Base-by-base conservation (phyloP, 2,329 filamentous ascomycete species). In the Annulohypoxylon truncatum region DNA sequence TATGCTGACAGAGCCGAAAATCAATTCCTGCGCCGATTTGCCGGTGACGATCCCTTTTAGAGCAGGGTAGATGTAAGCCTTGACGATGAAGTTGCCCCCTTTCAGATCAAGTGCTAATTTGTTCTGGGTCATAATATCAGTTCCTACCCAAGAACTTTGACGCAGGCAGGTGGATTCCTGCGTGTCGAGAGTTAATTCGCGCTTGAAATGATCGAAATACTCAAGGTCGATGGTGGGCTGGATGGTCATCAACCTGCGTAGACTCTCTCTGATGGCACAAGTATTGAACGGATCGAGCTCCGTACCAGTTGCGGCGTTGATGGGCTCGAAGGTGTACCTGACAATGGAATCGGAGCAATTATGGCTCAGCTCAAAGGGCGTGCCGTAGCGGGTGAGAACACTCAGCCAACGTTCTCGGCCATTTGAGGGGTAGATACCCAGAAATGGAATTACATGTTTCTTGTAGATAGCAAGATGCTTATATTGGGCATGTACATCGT, bases 381-480 rank as follows among this genome's bases (percentile, higher is more conserved):
- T 56, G 5, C 52, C 52, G 10, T 44, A 55, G 3, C 52, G 52
- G 4, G 52, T 46, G 35, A 55, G 40, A 10, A 47, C 47, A 26
- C 53, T 55, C 26, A 55, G 40, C 53, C 40, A 46, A 18, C 28
- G 26, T 1, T 47, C 40, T n/a, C n/a, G 40, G 26, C 26, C 53
- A 26, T 56, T 53, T 18, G 33, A 2, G 5, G 50, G 50, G 35
- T 46, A 56, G 40, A 56, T 10, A 18, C 50, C 50, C 12, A 56
- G 28, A 10, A 47, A 46, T 26, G 53, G 53, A 12, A 56, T 47
- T 9, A 38, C 29, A 47, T 56, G 28, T 29, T 56, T 24, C 40
- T 56, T 72, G 22, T 53, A 53, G 33, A 53, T 53, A 29, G 33
- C 15, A 28, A 53, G 50, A 12, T 53, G 50, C 31, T 22, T 40